A percentile compares a stretch with the other conserved stretches of the same genome.
These are phyloP conservation scores for Scortechinia acanthostroma DNA, from an alignment of 2,329 filamentous ascomycete species.

Conservation along the genomic window DNA sequence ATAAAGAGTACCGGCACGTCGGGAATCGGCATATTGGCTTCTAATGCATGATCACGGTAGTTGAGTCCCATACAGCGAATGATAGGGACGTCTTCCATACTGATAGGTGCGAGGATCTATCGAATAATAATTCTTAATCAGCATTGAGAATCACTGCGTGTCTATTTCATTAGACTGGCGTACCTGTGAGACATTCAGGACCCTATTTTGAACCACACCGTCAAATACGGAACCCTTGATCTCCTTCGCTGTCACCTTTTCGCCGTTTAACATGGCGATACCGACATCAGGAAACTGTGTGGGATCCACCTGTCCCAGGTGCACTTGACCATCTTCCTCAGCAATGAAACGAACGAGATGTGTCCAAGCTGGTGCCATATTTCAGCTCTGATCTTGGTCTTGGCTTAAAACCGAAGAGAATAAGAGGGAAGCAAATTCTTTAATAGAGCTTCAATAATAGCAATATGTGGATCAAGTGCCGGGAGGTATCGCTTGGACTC, in stretches of 20 bases:
- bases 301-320: constrained; percentile 26
- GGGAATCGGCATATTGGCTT: constrained; percentile 25
- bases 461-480: too few species aligned
- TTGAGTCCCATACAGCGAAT: constrained; percentile 37
- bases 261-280: constrained; percentile 18
- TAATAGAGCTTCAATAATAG: too few species aligned
- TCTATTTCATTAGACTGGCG: too few species aligned
- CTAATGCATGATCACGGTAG: constrained; percentile 28
- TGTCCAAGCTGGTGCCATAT: constrained; percentile 18
- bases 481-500: too few species aligned
- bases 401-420: not conserved
- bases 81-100: constrained; percentile 21
- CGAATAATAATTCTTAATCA: not conserved
- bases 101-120: constrained; percentile 22
- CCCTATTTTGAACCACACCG: constrained; percentile 19
- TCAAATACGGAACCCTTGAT: constrained; percentile 23
- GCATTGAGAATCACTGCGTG: not conserved
- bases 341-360: constrained; percentile 30
- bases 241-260: constrained; percentile 19
- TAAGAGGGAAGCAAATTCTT: too few species aligned
- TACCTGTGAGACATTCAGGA: constrained; percentile 14
- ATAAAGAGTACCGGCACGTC: constrained; percentile 24
- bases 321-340: constrained; percentile 26
- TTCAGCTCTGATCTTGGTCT: not conserved
- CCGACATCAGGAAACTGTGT: constrained; percentile 21